Percentiles rank a stretch among this genome's conserved stretches.
Evolutionary conservation across 169 alveolate species (phyloP).

Genomic region (Plasmodium sp.): DNA sequence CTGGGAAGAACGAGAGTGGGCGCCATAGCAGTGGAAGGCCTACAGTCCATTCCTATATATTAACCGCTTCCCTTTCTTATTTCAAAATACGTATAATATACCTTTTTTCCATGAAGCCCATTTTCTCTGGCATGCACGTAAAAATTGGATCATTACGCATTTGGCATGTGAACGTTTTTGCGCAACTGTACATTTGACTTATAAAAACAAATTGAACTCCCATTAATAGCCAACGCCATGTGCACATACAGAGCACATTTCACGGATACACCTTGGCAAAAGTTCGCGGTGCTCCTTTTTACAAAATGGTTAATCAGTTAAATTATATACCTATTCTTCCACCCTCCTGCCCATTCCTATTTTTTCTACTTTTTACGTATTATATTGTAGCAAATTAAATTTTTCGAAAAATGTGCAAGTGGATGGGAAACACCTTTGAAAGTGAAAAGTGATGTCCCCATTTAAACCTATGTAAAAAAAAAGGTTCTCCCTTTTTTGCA

Average conservation of each 20-base stretch:
- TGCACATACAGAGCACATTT: not conserved
- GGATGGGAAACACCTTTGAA: not conserved
- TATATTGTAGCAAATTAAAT: not conserved
- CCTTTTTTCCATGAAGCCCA: not conserved
- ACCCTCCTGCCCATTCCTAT: not conserved
- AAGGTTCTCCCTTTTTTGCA: not conserved
- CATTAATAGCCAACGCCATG: not conserved
- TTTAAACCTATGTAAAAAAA: not conserved
- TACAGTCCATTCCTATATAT: not conserved
- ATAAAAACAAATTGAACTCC: not conserved
- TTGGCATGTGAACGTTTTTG: not conserved
- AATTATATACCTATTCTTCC: not conserved
- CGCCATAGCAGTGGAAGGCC: not conserved
- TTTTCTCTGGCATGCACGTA: not conserved
- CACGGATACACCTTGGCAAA: not conserved
- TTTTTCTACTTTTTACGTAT: not conserved
- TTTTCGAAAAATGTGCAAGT: not conserved
- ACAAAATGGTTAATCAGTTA: not conserved
- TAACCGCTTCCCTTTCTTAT: not conserved
- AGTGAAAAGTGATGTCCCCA: not conserved
- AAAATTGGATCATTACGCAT: not conserved
- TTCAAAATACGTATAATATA: not conserved
- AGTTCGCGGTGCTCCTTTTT: not conserved
- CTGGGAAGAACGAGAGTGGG: not conserved
- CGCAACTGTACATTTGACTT: not conserved